Conservation (phyloP, 2,329 filamentous ascomycete genomes). For the Parastagonospora nodorum region DNA sequence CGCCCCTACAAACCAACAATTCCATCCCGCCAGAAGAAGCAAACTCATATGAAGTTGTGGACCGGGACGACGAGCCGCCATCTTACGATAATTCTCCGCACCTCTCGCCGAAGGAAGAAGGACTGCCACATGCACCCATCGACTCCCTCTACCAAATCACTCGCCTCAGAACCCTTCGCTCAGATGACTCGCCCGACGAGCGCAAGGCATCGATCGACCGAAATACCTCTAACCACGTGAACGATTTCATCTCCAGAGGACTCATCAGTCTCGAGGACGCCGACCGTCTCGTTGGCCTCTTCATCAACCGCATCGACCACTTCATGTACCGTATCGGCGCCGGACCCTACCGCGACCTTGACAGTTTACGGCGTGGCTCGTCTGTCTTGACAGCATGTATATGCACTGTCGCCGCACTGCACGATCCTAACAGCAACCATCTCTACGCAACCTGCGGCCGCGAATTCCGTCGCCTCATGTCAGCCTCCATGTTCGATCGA, state of each 20-base stretch:
- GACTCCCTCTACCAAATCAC: constrained; percentile 58
- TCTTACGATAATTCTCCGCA: constrained; percentile 40
- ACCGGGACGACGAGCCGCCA: constrained; percentile 42
- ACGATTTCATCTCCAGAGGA: constrained; percentile 58
- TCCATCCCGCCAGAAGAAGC: constrained; percentile 9
- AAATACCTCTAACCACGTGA: constrained; percentile 11
- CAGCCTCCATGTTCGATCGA: constrained; percentile 62
- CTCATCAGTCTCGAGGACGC: constrained; percentile 52
- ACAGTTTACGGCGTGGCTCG: constrained; percentile 57
- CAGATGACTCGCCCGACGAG: constrained; percentile 50
- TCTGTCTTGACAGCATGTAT: constrained; percentile 61
- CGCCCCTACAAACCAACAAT: constrained; percentile 38
- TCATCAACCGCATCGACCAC: constrained; percentile 52
- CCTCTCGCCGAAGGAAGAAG: constrained; percentile 32
- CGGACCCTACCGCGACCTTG: constrained; percentile 51
- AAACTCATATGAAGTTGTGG: constrained; percentile 37
- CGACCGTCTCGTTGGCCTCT: constrained; percentile 49
- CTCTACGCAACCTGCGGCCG: constrained; percentile 60
- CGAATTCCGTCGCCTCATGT: constrained; percentile 63
- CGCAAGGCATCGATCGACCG: constrained; percentile 7
- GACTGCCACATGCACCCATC: constrained; percentile 45
- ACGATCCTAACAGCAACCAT: constrained; percentile 61
- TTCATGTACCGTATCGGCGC: constrained; percentile 56
- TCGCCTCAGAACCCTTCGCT: constrained; percentile 41
- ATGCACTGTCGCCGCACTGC: constrained; percentile 62